Base-by-base conservation (phyloP, 495 filamentous ascomycete genomes). In the Podospora pseudocomata region DNA sequence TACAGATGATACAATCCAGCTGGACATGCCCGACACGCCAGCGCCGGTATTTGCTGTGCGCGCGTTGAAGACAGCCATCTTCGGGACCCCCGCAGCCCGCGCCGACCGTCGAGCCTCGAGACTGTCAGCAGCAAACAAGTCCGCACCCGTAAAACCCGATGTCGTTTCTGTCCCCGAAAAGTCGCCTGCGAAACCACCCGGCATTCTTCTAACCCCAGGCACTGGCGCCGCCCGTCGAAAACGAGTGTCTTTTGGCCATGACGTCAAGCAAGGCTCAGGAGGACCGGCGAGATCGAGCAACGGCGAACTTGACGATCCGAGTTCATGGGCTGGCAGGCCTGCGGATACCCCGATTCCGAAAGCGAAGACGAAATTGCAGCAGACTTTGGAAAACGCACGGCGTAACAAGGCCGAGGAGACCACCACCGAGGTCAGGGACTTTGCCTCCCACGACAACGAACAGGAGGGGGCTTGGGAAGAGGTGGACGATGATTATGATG, bases 1-100 rank as follows among this genome's bases (percentile, higher is more conserved):
- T 71, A 60, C 60, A 79, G 84, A 83, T 69, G 81, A 82, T 34
- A 77, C 79, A 1, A 78, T 80, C 1, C 80, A 83, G 67, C 70
- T 82, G 20, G 92, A 97, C 58, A 83, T 86, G 7, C 95, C 94
- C 67, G 92, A 97, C 70, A 98, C 95, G 5, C 96, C 95, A 13
- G 96, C 93, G 28, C 93, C 94, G 26, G 86, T 97, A 2, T 98
- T 99, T 81, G 94, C 94, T 15, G 87, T 95, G 66, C 93, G 94
- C 73, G 96, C 95, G 19, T 88, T 98, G 78, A 95, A 91, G 73
- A 93, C 91, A 65, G 93, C 91, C 19, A 77, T 99, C 49, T 98
- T 96, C 82, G 95, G 96, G 44, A 94, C 92, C 3, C 92, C 92
- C 19, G 87, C 82, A 6, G 39, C 39, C 39, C 39, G 39, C 15